Conservation (phyloP, 192 early-diverging fungal species). For the Chytriomyces sp. region DNA sequence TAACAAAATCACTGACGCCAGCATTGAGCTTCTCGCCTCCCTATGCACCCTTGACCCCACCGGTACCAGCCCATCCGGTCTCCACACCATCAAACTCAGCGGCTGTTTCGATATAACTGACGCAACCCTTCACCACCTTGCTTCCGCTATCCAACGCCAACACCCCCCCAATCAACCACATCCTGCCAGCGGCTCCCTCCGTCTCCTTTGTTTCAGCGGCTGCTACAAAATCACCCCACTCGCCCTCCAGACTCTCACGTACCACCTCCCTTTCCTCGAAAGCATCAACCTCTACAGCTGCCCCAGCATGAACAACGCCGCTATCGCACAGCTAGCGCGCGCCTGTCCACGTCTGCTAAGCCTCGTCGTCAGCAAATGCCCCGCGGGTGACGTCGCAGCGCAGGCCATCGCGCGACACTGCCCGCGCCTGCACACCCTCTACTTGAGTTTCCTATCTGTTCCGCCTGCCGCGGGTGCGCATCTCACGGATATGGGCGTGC, state of each 20-base stretch:
- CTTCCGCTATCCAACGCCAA: background rate
- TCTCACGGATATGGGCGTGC: slow-evolving; percentile 29
- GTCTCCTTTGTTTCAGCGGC: slow-evolving; percentile 35
- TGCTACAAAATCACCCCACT: slow-evolving; percentile 23
- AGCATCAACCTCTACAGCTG: slow-evolving; percentile 36
- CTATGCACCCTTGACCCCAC: background rate
- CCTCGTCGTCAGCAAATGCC: slow-evolving; percentile 32
- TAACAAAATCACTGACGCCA: slow-evolving; percentile 17
- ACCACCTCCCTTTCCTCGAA: slow-evolving; percentile 31
- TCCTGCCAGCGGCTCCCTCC: background rate
- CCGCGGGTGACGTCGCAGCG: slow-evolving; percentile 19
- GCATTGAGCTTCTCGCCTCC: background rate
- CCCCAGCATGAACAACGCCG: slow-evolving; percentile 22
- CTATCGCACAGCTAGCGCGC: slow-evolving; percentile 6
- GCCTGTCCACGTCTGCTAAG: slow-evolving; percentile 21
- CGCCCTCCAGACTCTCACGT: slow-evolving; percentile 17
- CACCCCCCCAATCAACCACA: background rate
- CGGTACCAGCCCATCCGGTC: background rate
- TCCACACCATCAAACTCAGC: slow-evolving; percentile 27
- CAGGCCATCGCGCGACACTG: slow-evolving; percentile 21
- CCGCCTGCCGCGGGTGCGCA: background rate
- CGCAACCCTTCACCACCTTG: background rate
- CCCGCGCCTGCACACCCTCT: slow-evolving; percentile 27
- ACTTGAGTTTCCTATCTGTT: slow-evolving; percentile 27
- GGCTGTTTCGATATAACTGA: slow-evolving; percentile 23